Evolutionary conservation across 2,329 filamentous ascomycete genomes (phyloP).

Genomic region (Ceratocystis cubensis): DNA sequence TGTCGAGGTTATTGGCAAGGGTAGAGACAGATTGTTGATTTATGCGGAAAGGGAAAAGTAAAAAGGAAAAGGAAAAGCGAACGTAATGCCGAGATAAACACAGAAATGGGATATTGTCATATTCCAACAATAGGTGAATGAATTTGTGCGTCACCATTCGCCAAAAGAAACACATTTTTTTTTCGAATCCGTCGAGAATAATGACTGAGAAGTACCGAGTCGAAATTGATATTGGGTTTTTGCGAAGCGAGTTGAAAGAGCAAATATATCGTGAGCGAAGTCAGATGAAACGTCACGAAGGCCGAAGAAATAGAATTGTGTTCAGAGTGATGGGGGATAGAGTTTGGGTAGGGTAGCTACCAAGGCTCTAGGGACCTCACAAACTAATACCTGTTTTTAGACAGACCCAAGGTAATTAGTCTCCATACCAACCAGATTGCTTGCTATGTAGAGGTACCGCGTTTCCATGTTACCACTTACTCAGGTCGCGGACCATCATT

Average conservation of each 20-base stretch:
- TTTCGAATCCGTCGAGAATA: constrained; percentile 20
- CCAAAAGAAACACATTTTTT: constrained; percentile 20
- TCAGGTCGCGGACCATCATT: constrained; percentile 34
- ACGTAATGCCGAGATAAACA: constrained; percentile 8
- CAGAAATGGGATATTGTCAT: constrained; percentile 10
- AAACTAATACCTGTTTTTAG: constrained; percentile 17
- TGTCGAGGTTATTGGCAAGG: not conserved
- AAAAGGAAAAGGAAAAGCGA: not conserved
- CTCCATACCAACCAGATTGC: constrained; percentile 12
- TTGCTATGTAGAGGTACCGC: constrained; percentile 13
- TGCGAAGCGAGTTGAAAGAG: constrained; percentile 12
- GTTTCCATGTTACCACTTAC: constrained; percentile 23
- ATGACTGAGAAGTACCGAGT: constrained; percentile 13
- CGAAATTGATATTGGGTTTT: constrained; percentile 13
- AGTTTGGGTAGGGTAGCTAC: not conserved
- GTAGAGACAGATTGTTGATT: not conserved
- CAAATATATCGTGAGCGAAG: constrained; percentile 1
- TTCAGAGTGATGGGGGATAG: not conserved
- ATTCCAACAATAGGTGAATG: constrained; percentile 1
- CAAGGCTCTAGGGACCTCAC: not conserved
- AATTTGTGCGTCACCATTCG: constrained; percentile 11
- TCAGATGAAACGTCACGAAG: constrained; percentile 9
- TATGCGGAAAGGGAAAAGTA: not conserved
- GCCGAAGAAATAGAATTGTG: not conserved
- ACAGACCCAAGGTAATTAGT: constrained; percentile 18